Conservation (phyloP, 257 asterid species). For the Buddleja alternifolia region DNA sequence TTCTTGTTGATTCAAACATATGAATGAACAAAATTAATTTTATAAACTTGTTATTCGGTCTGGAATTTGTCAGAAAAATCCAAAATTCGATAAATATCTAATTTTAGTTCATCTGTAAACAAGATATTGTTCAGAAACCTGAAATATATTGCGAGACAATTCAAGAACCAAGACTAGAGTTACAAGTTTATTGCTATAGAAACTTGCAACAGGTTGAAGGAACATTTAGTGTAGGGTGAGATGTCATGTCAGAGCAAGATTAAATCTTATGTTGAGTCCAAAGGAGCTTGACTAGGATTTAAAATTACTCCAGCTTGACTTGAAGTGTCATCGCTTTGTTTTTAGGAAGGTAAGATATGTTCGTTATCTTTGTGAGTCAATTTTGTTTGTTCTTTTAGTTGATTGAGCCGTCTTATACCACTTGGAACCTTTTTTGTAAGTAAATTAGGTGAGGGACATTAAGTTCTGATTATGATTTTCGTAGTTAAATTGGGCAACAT, state of each 20-base stretch:
- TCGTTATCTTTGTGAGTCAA: not conserved
- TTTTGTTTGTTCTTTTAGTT: not conserved
- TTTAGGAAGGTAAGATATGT: conserved; percentile 1
- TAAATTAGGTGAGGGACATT: conserved; percentile 2
- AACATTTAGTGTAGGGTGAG: conserved; percentile 17
- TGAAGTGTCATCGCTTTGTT: conserved; percentile 9
- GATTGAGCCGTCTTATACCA: not conserved
- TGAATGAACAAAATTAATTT: conserved; percentile 11
- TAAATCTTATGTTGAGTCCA: not conserved
- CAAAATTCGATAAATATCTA: not conserved
- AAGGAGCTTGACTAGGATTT: conserved; percentile 8
- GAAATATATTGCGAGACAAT: not conserved
- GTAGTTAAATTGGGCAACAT: conserved; percentile 7
- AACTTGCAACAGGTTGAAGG: conserved; percentile 3
- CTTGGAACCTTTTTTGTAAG: conserved; percentile 4
- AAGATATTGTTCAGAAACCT: not conserved
- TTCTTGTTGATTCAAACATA: not conserved
- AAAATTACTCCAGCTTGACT: conserved; percentile 7
- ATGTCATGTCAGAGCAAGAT: conserved; percentile 7
- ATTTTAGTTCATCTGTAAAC: not conserved
- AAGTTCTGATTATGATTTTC: not conserved
- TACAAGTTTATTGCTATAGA: not conserved
- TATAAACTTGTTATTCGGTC: conserved; percentile 9
- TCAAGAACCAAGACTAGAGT: conserved; percentile 5
- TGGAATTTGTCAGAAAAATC: conserved; percentile 5